A percentile compares a stretch with the other conserved stretches of the same genome.
These are phyloP conservation scores for Massariosphaeria phaeospora DNA, from an alignment of 495 filamentous ascomycete genomes.

Conservation along the genomic window DNA sequence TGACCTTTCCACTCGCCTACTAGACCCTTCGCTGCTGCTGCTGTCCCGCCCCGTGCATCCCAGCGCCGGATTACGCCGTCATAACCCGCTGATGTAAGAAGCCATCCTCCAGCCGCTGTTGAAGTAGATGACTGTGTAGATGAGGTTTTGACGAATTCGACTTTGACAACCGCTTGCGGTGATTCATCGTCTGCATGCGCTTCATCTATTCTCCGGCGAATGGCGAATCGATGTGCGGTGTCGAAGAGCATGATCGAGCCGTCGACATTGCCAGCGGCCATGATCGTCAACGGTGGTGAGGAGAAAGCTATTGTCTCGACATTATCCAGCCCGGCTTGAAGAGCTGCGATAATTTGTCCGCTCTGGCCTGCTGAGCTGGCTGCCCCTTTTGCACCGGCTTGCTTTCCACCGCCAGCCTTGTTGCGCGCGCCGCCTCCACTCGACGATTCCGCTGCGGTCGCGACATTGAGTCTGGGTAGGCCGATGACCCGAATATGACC, in stretches of 20 bases:
- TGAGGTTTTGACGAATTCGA: conserved; percentile 64
- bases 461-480: conserved; percentile 60
- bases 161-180: conserved; percentile 67
- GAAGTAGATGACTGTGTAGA: too few relatives aligned
- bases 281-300: conserved; percentile 63
- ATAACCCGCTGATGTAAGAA: conserved; percentile 32
- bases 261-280: conserved; percentile 88
- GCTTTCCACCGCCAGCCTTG: conserved; percentile 43
- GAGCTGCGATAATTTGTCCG: conserved; percentile 70
- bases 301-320: conserved; percentile 86
- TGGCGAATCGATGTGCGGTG: conserved; percentile 71
- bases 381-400: conserved; percentile 30
- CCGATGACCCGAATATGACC: conserved; percentile 80
- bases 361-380: conserved; percentile 50
- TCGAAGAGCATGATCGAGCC: conserved; percentile 87
- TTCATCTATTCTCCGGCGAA: conserved; percentile 69
- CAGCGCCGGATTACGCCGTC: conserved; percentile 36
- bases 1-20: conserved; percentile 80
- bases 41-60: conserved; percentile 35
- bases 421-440: conserved; percentile 45
- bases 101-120: conserved; percentile 21
- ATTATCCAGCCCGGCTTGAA: conserved; percentile 68
- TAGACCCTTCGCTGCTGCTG: conserved; percentile 54
- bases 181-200: conserved; percentile 66
- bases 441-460: conserved; percentile 36